phyloP scores from a whole-genome alignment of 2,329 filamentous ascomycete species.

The Phaeosphaeria sp. region DNA sequence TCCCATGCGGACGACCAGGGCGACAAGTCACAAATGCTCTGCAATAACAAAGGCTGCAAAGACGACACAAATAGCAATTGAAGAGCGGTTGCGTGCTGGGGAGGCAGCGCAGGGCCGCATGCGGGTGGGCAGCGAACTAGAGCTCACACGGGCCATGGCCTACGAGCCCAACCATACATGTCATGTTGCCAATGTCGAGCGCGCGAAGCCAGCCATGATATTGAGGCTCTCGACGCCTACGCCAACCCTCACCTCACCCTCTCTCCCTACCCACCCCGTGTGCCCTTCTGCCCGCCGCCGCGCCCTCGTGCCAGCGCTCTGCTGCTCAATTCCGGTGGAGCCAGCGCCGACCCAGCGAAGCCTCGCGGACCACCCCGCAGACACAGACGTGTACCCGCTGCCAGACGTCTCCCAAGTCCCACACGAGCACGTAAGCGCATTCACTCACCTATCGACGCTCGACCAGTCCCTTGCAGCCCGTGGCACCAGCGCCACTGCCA shows the following conservation, averaged over 20 bases:
- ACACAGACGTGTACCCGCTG: constrained; percentile 11
- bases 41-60: not conserved
- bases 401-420: constrained; percentile 22
- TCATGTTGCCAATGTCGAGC: constrained; percentile 15
- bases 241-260: not conserved
- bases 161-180: constrained; percentile 8
- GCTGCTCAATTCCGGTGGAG: constrained; percentile 14
- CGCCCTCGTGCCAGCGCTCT: constrained; percentile 4
- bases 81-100: not conserved
- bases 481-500: constrained; percentile 17
- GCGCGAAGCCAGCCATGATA: constrained; percentile 4
- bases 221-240: not conserved
- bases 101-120: not conserved
- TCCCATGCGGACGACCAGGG: not conserved
- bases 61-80: not conserved
- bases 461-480: constrained; percentile 4
- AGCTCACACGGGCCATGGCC: not conserved
- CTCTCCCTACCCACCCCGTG: not conserved
- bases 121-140: not conserved
- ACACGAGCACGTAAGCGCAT: constrained; percentile 15
- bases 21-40: not conserved
- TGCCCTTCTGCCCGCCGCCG: not conserved
- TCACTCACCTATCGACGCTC: constrained; percentile 11
- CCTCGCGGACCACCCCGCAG: constrained; percentile 13
- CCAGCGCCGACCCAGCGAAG: constrained; percentile 14